Conservation (phyloP, 768 basidiomycete genomes). For the Rhodotorula babjevae region DNA sequence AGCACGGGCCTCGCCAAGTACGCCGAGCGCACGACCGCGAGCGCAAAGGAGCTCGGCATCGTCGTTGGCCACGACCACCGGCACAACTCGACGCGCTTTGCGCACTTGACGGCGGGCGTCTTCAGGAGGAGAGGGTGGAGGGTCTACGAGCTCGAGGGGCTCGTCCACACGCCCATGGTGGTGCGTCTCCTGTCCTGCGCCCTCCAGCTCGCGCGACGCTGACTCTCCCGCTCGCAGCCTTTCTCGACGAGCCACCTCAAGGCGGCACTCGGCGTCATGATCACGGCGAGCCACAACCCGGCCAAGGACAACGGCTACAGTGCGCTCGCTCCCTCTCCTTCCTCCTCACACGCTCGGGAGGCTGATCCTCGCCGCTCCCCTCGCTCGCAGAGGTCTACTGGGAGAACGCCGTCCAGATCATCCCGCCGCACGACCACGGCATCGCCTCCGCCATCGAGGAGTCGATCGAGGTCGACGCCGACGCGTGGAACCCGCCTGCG, state of each 20-base stretch:
- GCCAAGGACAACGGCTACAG: conserved; percentile 86
- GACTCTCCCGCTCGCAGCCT: conserved; percentile 48
- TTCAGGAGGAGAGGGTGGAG: conserved; percentile 64
- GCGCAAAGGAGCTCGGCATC: conserved; percentile 60
- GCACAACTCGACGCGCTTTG: conserved; percentile 72
- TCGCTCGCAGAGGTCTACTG: conserved; percentile 24
- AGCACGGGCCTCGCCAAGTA: conserved; percentile 36
- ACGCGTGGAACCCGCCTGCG: conserved; percentile 49
- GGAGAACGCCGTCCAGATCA: conserved; percentile 57
- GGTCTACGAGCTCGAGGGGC: conserved; percentile 62
- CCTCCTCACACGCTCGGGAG: background rate
- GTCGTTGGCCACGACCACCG: conserved; percentile 85
- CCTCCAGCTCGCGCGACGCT: too few species aligned
- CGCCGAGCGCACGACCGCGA: conserved; percentile 2
- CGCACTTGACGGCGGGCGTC: conserved; percentile 64
- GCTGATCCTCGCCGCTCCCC: background rate
- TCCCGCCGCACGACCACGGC: conserved; percentile 72
- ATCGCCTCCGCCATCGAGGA: conserved; percentile 63
- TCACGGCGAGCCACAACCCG: conserved; percentile 86
- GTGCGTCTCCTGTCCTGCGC: conserved; percentile 13
- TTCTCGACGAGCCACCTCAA: conserved; percentile 63
- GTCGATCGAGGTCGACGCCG: conserved; percentile 56
- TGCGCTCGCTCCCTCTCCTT: background rate
- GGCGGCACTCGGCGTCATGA: conserved; percentile 82
- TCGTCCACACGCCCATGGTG: conserved; percentile 62